Percentiles rank a stretch among this genome's conserved stretches.
Conservation (phyloP, 2,329 filamentous ascomycete genomes). For the Neonectria ditissima region DNA sequence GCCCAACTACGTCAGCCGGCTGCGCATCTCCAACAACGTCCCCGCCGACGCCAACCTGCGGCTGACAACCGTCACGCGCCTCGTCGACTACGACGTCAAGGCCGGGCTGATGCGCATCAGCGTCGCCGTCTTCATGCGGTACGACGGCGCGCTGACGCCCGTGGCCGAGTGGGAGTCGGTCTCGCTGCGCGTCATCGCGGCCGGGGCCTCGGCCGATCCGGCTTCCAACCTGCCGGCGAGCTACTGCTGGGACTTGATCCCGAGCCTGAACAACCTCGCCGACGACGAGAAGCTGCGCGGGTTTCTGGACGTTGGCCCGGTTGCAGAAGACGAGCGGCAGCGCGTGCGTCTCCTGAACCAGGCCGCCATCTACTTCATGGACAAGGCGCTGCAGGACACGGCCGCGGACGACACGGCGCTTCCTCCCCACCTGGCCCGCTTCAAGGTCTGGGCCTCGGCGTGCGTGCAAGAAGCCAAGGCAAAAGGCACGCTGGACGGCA, state of each 20-base stretch:
- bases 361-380: constrained; percentile 37
- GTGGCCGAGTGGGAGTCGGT: too few relatives aligned
- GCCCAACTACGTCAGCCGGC: constrained; percentile 46
- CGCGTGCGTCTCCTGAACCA: constrained; percentile 31
- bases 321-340: constrained; percentile 41
- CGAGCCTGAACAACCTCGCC: constrained; percentile 34
- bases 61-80: constrained; percentile 41
- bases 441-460: constrained; percentile 33
- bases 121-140: constrained; percentile 41
- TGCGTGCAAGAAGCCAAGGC: constrained; percentile 11
- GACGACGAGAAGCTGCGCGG: constrained; percentile 22
- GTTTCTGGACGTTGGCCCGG: not conserved
- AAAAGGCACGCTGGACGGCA: constrained; percentile 11
- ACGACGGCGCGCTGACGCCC: constrained; percentile 21
- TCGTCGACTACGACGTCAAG: constrained; percentile 41
- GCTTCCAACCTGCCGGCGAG: constrained; percentile 38
- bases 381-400: constrained; percentile 36
- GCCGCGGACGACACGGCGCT: constrained; percentile 32
- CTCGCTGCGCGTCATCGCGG: too few relatives aligned
- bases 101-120: constrained; percentile 41
- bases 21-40: constrained; percentile 48
- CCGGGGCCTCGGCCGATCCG: not conserved
- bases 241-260: constrained; percentile 43
- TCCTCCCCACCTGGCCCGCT: constrained; percentile 38
- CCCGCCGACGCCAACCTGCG: constrained; percentile 28